phyloP scores from a whole-genome alignment of 1,284 basidiomycete species.

The Apiotrichum gracile region DNA sequence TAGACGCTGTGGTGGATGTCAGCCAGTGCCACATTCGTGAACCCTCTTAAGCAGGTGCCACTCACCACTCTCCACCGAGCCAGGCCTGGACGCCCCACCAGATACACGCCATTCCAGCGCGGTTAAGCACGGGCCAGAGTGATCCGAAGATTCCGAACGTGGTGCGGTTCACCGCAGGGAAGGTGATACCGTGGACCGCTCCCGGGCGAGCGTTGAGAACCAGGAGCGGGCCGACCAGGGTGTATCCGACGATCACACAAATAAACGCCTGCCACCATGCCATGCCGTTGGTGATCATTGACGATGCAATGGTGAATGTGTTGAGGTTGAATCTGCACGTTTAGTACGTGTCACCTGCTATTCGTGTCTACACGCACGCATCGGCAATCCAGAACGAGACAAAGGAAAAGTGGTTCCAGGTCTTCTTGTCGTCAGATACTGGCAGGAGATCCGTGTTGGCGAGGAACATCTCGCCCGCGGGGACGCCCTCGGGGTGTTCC shows the following conservation, averaged over 20 bases:
- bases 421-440: constrained; percentile 33
- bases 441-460: constrained; percentile 48
- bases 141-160: constrained; percentile 74
- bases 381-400: constrained; percentile 16
- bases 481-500: constrained; percentile 52
- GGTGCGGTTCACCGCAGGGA: constrained; percentile 67
- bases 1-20: constrained; percentile 50
- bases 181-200: constrained; percentile 58
- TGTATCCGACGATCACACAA: constrained; percentile 69
- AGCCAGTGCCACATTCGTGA: background rate
- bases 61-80: constrained; percentile 58
- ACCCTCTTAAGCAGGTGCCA: background rate
- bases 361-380: constrained; percentile 58
- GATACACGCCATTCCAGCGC: constrained; percentile 49
- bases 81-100: constrained; percentile 78
- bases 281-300: constrained; percentile 67
- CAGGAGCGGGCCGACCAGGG: constrained; percentile 65
- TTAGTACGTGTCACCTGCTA: constrained; percentile 60
- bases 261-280: constrained; percentile 65
- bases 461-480: constrained; percentile 55
- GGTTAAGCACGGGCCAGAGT: constrained; percentile 9
- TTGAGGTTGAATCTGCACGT: constrained; percentile 60
- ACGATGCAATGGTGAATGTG: constrained; percentile 56
- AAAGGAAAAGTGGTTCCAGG: constrained; percentile 36
- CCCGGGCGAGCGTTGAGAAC: constrained; percentile 74